Evolutionary conservation across 2,329 filamentous ascomycete genomes (phyloP), one percentile per base, ranked within the genome.

Genomic region (Calonectria honghensis): DNA sequence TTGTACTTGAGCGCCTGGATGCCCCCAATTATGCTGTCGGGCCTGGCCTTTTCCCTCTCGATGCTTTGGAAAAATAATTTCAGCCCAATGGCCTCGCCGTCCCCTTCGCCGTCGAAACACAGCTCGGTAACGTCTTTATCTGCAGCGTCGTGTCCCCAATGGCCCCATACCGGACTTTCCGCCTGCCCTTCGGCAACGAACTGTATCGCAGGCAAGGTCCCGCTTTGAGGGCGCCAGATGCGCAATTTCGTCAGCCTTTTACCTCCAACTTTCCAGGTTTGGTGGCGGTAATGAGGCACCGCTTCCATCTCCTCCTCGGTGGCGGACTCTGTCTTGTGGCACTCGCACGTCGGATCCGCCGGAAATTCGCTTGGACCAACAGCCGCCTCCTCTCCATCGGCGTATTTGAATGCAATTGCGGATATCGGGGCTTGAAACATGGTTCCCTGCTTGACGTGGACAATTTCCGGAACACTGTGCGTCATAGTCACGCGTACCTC

Each of bases 131-230:
- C 65, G 9, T 41, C 50, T 39, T 18, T 31, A n/a, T 57, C 35
- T 18, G 50, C 6, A 16, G 51, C 24, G 5, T 57, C 51, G 18
- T 68, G 18, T 3, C 51, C 37, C 51, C 65, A 48, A 13, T 48
- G 51, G 13, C 50, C 50, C 65, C 65, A 68, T 27, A 68, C 11
- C 4, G 65, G 65, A 6, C 65, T 68, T 27, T 68, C 51, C 11
- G 4, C 16, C 18, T 54, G 35, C 20, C 50, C 50, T n/a, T 68
- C 65, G 1, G 65, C 51, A 57, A 68, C 37, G 7, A 68, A 20
- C n/a, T 68, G 65, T 16, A 68, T 41, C 16, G 35, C 65, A 32
- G 24, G n/a, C 27, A 68, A 16, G 35, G 50, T 57, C 27, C 9
- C 32, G 24, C 10, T 31, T 9, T 52, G 45, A 9, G 18, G 29